Base-by-base conservation (phyloP, 2,329 filamentous ascomycete genomes). In the Dryadomyces quercivorus region DNA sequence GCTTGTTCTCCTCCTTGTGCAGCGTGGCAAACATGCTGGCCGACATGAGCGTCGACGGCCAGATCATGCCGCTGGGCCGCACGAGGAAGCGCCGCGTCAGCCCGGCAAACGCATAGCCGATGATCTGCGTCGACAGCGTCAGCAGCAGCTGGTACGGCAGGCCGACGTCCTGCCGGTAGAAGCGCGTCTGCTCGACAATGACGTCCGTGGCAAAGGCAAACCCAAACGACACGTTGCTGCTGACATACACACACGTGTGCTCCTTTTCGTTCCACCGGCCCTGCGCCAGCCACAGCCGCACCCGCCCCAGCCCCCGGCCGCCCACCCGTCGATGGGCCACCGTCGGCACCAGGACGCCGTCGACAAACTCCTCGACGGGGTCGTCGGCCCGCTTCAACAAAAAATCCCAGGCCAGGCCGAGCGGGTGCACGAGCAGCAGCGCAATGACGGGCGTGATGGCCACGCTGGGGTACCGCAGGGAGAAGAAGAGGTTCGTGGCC, bases 151-250 rank as follows among this genome's bases (percentile, higher is more conserved):
- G 88, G 64, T 95, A 94, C 10, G 78, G 66, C 47, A 94, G 82
- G 38, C 81, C 78, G 9, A 85, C 83, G 48, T 90, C 79, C 66
- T 94, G 89, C 53, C 88, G 83, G 69, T 95, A 95, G 67, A 94
- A 95, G 58, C 88, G 82, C 26, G 87, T 88, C 71, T 94, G 89
- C 67, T 94, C 88, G 53, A 94, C 87, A 61, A 95, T 93, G 56
- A 93, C 85, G 70, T 93, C 88, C 31, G 88, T 93, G 8, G 88
- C 88, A 69, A 93, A 93, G 26, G 88, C 88, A 68, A 93, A 93
- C 2, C 88, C 88, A 65, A 93, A 93, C 20, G 88, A 89, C 45
- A 93, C 87, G 64, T 93, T 93, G 70, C 87, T 92, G 73, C 85
- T 89, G 61, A 93, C 88, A 62, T 93, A 93, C 52, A 93, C 87